A percentile compares a stretch with the other conserved stretches of the same genome.
phyloP scores from a whole-genome alignment of 2,329 filamentous ascomycete species.

The Fusarium newnesense region DNA sequence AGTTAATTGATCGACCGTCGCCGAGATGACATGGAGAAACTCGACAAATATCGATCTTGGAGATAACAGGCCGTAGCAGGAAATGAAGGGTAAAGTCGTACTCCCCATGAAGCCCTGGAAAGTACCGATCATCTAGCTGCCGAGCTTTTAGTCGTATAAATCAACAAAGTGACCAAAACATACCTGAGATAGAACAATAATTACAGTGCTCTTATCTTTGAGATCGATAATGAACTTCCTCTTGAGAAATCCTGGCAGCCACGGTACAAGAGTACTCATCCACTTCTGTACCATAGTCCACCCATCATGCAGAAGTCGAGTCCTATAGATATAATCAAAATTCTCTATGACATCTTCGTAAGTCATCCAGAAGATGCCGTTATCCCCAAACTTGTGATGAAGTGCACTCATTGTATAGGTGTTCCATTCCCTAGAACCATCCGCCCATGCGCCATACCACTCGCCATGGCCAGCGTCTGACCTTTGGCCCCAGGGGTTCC shows the following conservation, averaged over 20 bases:
- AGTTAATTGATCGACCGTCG: conserved; percentile 72
- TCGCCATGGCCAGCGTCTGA: conserved; percentile 56
- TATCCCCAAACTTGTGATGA: conserved; percentile 73
- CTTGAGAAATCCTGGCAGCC: conserved; percentile 57
- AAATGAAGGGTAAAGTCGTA: conserved; percentile 57
- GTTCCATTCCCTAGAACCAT: conserved; percentile 79
- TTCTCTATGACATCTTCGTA: conserved; percentile 57
- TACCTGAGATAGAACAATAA: conserved; percentile 56
- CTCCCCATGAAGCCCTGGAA: conserved; percentile 55
- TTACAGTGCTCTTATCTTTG: conserved; percentile 53
- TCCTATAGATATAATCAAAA: conserved; percentile 57
- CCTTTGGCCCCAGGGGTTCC: conserved; percentile 77
- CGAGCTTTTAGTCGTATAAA: background rate
- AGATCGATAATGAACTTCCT: conserved; percentile 56
- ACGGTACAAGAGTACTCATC: conserved; percentile 55
- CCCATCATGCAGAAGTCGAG: conserved; percentile 56
- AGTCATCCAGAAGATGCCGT: conserved; percentile 65
- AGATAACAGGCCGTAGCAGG: conserved; percentile 43
- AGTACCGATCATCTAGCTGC: conserved; percentile 59
- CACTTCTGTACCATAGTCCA: conserved; percentile 59
- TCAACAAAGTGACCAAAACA: background rate
- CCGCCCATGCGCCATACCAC: conserved; percentile 79
- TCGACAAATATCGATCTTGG: conserved; percentile 30
- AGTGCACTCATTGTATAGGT: conserved; percentile 75
- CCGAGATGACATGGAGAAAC: conserved; percentile 39